A percentile compares a stretch with the other conserved stretches of the same genome.
phyloP scores from a whole-genome alignment of 805 yeast species.

The Clavispora vitiphila region DNA sequence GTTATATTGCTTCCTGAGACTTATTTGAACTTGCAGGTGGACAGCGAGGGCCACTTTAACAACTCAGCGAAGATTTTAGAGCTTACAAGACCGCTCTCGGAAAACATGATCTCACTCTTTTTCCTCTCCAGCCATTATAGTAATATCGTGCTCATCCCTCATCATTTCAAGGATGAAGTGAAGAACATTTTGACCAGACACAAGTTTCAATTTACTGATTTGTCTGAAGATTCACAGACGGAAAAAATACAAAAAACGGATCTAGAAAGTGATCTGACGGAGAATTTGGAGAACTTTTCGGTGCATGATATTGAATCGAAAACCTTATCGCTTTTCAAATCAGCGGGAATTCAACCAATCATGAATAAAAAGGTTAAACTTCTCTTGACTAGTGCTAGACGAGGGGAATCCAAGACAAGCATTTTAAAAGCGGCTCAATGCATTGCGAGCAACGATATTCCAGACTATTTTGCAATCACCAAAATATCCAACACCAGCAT shows the following conservation, averaged over 20 bases:
- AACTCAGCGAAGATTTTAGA: constrained; percentile 48
- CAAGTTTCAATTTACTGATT: constrained; percentile 41
- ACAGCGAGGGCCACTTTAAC: constrained; percentile 53
- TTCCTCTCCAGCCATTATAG: constrained; percentile 60
- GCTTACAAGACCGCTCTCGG: constrained; percentile 54
- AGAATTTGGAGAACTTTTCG: not conserved
- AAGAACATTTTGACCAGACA: constrained; percentile 38
- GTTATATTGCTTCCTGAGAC: constrained; percentile 38
- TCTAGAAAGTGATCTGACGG: not conserved
- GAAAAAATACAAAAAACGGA: not conserved
- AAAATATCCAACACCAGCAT: constrained; percentile 48
- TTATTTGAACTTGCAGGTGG: constrained; percentile 53
- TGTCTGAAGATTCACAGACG: constrained; percentile 38
- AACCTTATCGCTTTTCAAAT: constrained; percentile 6
- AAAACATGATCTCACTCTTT: constrained; percentile 52
- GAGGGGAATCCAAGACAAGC: constrained; percentile 40
- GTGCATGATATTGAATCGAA: constrained; percentile 1
- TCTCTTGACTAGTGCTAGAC: constrained; percentile 55
- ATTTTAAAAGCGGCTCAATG: constrained; percentile 40
- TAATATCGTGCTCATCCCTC: constrained; percentile 59
- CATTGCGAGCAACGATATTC: constrained; percentile 25
- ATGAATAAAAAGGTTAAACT: constrained; percentile 38
- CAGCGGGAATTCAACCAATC: constrained; percentile 36
- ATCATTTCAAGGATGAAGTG: constrained; percentile 38
- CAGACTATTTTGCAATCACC: constrained; percentile 50